phyloP scores from a whole-genome alignment of 2,329 filamentous ascomycete genomes.

The Microsporum canis region DNA sequence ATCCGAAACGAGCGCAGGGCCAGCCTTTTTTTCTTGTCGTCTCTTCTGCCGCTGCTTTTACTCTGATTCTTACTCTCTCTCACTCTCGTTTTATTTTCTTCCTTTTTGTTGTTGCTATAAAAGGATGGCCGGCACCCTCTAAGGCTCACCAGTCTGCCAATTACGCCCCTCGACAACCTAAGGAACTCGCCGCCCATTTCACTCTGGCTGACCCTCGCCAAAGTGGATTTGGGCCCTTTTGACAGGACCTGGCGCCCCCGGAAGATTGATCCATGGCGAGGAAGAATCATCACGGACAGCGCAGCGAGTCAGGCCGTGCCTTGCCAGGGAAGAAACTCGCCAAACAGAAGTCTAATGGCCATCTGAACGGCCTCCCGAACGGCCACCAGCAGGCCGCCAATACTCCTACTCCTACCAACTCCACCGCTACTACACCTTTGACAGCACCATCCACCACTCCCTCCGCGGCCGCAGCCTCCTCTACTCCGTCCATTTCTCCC shows the following conservation, averaged over 20 bases:
- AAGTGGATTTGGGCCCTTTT: constrained; percentile 37
- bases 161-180: not conserved
- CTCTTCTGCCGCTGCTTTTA: not conserved
- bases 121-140: not conserved
- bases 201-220: constrained; percentile 34
- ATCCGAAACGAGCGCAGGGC: constrained; percentile 2
- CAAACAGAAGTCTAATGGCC: constrained; percentile 46
- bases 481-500: constrained; percentile 27
- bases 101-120: not conserved
- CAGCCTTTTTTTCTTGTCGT: not conserved
- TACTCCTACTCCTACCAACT: not conserved
- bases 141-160: not conserved
- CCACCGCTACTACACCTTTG: constrained; percentile 19
- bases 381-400: constrained; percentile 27
- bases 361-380: constrained; percentile 42
- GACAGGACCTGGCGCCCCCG: constrained; percentile 36
- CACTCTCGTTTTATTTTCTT: not conserved
- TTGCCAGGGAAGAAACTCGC: constrained; percentile 60
- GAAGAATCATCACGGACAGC: constrained; percentile 56
- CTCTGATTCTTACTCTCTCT: not conserved
- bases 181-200: constrained; percentile 32
- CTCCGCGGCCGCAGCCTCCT: constrained; percentile 20
- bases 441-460: not conserved
- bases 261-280: constrained; percentile 38
- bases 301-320: constrained; percentile 81